phyloP scores from a whole-genome alignment of 1,284 basidiomycete species.

The Pascua sp. region DNA sequence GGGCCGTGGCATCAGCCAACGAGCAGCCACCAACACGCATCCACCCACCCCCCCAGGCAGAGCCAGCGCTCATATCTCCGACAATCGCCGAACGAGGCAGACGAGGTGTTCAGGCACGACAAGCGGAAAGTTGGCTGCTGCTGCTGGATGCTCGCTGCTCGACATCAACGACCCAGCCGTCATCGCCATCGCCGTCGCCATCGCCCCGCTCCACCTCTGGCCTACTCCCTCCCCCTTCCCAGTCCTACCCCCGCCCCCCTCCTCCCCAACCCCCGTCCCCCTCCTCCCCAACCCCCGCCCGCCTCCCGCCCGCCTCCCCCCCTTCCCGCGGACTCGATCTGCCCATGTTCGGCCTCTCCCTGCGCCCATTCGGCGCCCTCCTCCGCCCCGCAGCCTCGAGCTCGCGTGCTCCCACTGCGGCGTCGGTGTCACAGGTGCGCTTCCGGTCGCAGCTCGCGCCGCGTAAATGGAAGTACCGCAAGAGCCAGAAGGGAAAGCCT shows the following conservation, averaged over 20 bases:
- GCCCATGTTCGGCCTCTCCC: background rate
- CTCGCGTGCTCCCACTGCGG: too few species aligned
- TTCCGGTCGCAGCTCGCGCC: constrained; percentile 69
- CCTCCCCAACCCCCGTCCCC: background rate
- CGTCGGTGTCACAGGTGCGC: constrained; percentile 39
- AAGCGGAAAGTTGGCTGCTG: too few species aligned
- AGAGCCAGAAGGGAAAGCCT: constrained; percentile 81
- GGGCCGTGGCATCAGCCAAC: too few species aligned
- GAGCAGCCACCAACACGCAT: background rate
- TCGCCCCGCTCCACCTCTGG: too few species aligned
- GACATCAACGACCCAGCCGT: too few species aligned
- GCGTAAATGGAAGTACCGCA: constrained; percentile 72
- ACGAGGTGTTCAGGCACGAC: too few species aligned
- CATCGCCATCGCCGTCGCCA: too few species aligned
- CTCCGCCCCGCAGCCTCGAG: constrained; percentile 11
- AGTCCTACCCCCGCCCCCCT: background rate
- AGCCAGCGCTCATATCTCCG: constrained; percentile 9
- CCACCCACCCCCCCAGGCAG: background rate
- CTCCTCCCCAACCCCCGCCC: too few species aligned
- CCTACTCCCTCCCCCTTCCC: background rate
- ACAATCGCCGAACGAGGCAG: constrained; percentile 9
- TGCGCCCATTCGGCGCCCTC: constrained; percentile 6
- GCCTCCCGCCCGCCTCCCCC: too few species aligned
- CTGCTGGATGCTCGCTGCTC: too few species aligned
- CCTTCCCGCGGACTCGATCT: too few species aligned